Conservation (phyloP, 2,329 filamentous ascomycete genomes). For the Malbranchea cinnamomea region DNA sequence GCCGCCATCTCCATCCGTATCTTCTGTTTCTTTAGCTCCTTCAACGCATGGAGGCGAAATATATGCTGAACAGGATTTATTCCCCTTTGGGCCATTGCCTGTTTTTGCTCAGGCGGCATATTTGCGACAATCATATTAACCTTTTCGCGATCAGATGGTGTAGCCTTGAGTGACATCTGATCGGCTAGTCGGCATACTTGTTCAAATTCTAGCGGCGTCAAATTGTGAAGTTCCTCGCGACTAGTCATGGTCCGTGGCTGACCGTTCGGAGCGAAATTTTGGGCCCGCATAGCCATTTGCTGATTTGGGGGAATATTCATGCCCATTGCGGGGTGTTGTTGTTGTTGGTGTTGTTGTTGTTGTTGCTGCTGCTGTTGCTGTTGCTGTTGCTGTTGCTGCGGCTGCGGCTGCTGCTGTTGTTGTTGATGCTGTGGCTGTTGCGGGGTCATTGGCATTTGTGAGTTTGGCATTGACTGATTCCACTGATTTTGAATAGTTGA, state of each 20-base stretch:
- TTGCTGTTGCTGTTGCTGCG: slow-evolving; percentile 12
- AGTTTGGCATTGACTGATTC: too few species aligned
- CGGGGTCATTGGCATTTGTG: slow-evolving; percentile 32
- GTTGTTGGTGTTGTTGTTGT: slow-evolving; percentile 9
- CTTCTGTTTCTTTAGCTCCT: slow-evolving; percentile 24
- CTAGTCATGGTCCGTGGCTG: too few species aligned
- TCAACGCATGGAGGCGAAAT: slow-evolving; percentile 35
- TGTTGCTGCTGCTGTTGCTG: slow-evolving; percentile 15
- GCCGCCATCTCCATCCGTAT: slow-evolving; percentile 19
- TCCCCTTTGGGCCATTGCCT: slow-evolving; percentile 29
- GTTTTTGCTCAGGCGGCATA: slow-evolving; percentile 33
- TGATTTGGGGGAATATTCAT: slow-evolving; percentile 7
- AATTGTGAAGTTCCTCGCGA: slow-evolving; percentile 21
- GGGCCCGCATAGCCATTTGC: slow-evolving; percentile 14
- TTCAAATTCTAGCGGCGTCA: slow-evolving; percentile 28
- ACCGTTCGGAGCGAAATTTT: slow-evolving; percentile 13
- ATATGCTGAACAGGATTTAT: slow-evolving; percentile 37
- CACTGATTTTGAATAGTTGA: too few species aligned
- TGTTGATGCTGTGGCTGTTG: slow-evolving; percentile 16
- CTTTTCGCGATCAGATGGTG: slow-evolving; percentile 31
- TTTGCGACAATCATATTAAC: slow-evolving; percentile 32
- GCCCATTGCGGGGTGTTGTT: slow-evolving; percentile 5
- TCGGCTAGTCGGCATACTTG: slow-evolving; percentile 33
- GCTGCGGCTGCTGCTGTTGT: slow-evolving; percentile 13
- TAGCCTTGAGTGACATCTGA: slow-evolving; percentile 31